Evolutionary conservation across 306 rosid species (phyloP).

Genomic region (Lathyrus oleraceus): DNA sequence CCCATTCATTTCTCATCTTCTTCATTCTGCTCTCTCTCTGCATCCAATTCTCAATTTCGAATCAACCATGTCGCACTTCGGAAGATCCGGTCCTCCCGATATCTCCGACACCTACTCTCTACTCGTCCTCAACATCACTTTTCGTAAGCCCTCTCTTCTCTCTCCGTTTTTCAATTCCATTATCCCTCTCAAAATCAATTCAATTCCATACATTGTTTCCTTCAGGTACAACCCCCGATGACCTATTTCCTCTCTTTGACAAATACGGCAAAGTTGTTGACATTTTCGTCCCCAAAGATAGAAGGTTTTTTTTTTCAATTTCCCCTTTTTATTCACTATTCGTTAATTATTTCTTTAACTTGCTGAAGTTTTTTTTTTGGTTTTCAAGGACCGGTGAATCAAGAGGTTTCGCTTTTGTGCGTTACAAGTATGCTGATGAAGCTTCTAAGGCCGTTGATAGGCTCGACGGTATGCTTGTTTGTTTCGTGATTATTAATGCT

Average conservation of each 20-base stretch:
- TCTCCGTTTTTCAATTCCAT: neutral
- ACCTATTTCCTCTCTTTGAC: conserved; percentile 83
- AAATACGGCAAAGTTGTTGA: conserved; percentile 91
- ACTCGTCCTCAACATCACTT: conserved; percentile 84
- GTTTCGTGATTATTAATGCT: neutral
- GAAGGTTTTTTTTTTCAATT: conserved; percentile 55
- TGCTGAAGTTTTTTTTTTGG: neutral
- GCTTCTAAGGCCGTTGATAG: conserved; percentile 87
- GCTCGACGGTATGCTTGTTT: conserved; percentile 47
- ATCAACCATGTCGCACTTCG: conserved; percentile 75
- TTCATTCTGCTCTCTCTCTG: neutral
- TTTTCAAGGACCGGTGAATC: conserved; percentile 80
- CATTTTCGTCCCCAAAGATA: conserved; percentile 87
- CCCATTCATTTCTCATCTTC: neutral
- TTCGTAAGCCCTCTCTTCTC: conserved; percentile 50
- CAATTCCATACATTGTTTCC: neutral
- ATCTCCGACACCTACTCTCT: conserved; percentile 86
- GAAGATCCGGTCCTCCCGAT: conserved; percentile 84
- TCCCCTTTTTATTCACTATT: neutral
- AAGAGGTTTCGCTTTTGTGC: conserved; percentile 90
- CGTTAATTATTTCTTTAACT: neutral
- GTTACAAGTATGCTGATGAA: conserved; percentile 86
- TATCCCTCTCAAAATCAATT: neutral
- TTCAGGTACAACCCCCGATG: conserved; percentile 81
- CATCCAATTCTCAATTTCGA: neutral